These are phyloP conservation scores for Echinochloa phyllopogon DNA, from an alignment of 176 grass and related monocot species.

Conservation along the genomic window DNA sequence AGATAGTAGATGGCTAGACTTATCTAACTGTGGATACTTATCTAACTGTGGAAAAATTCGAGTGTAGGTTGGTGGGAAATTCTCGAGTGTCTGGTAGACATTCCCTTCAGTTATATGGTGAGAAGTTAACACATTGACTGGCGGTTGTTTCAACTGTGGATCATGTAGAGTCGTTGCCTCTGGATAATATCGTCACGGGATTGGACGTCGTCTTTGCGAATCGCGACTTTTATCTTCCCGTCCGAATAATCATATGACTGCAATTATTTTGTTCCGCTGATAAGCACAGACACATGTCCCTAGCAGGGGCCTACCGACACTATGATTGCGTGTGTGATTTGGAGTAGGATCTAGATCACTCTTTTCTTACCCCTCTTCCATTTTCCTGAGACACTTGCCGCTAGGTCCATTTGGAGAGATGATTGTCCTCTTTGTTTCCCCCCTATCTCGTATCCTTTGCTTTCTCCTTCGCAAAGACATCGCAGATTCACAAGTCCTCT, in stretches of 20 bases:
- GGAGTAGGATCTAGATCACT: conserved; percentile 26
- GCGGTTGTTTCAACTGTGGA: background rate
- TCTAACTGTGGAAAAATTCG: too few species aligned
- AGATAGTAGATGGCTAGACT: background rate
- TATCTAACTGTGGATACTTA: background rate
- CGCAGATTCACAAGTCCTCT: conserved; percentile 23
- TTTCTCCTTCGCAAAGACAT: background rate
- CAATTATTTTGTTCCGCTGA: background rate
- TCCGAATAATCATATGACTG: background rate
- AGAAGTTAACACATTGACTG: background rate
- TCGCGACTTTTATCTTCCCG: background rate
- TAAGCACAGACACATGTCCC: conserved; percentile 21
- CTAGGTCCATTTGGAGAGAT: background rate
- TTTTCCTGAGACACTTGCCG: conserved; percentile 12
- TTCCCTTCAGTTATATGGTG: background rate
- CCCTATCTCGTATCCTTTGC: background rate
- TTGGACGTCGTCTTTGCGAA: background rate
- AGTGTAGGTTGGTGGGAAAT: too few species aligned
- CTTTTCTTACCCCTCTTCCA: background rate
- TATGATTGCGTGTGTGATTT: conserved; percentile 31
- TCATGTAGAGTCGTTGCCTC: background rate
- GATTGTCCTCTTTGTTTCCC: background rate
- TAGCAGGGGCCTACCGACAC: conserved; percentile 23
- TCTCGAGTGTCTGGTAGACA: too few species aligned
- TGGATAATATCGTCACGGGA: background rate